Conservation (phyloP, 2,329 filamentous ascomycete species). For the Hypoxylon sp. region DNA sequence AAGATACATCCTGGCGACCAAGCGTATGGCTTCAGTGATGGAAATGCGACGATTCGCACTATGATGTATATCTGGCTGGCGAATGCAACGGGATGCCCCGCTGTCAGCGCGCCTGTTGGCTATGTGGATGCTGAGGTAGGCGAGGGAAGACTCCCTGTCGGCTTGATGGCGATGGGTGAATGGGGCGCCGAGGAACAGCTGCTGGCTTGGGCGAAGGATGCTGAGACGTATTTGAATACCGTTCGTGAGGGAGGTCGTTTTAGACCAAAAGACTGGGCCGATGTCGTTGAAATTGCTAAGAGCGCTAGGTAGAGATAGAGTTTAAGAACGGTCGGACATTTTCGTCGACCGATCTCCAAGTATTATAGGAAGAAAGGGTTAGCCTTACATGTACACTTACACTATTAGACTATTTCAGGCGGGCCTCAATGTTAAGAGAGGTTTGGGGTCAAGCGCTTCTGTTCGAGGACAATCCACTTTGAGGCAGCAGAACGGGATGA, state of each 20-base stretch:
- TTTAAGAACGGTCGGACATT: not conserved
- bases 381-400: not conserved
- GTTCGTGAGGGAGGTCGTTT: slow-evolving; percentile 64
- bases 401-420: not conserved
- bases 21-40: slow-evolving; percentile 81
- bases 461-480: not conserved
- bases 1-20: slow-evolving; percentile 71
- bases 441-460: not conserved
- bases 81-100: slow-evolving; percentile 84
- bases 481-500: not conserved
- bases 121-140: slow-evolving; percentile 73
- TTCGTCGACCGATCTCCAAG: not conserved
- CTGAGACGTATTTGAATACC: slow-evolving; percentile 69
- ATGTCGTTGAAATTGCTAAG: slow-evolving; percentile 64
- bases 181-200: slow-evolving; percentile 77
- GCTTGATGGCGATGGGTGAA: slow-evolving; percentile 74
- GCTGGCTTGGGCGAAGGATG: slow-evolving; percentile 71
- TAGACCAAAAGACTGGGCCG: slow-evolving; percentile 70
- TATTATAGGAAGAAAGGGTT: not conserved
- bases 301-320: slow-evolving; percentile 12
- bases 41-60: slow-evolving; percentile 78
- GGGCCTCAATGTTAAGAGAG: not conserved
- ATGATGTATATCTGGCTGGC: slow-evolving; percentile 92
- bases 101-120: slow-evolving; percentile 81
- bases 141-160: slow-evolving; percentile 71